Base-by-base conservation (phyloP, 164 flowering plant genomes). In the Kingdonia uniflora region DNA sequence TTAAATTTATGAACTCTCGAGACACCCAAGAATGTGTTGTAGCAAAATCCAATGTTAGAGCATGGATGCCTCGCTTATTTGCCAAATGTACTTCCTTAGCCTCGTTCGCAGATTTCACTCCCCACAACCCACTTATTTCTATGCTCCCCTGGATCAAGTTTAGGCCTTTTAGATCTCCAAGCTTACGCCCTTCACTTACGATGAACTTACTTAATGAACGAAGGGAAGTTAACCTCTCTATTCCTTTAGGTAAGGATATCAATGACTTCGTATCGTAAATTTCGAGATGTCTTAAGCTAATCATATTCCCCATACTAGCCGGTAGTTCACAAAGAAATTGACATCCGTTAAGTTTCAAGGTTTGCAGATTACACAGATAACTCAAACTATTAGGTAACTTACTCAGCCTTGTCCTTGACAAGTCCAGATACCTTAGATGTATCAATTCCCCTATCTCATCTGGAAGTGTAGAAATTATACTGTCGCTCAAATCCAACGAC, bases 291-390 rank as follows among this genome's bases (percentile, higher is more conserved):
- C 47, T 0, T 15, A 53, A 41, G 16, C 15, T 23, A 19, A 23
- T 53, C 56, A 53, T 39, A 6, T 16, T n/a, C 1, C 7, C 5
- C 44, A 53, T 22, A 23, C 21, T 24, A 3, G 8, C 25, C 2
- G 56, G 56, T 6, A 53, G 22, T 7, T 53, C 11, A 0, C 33
- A 2, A 41, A 53, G 56, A 11, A 1, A 1, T 0, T 0, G 0
- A 40, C 56, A 53, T 1, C 33, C 19, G 10, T 22, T 22, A 1
- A 53, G 46, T 13, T 40, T 53, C 46, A 53, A 21, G 22, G 56
- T 53, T 7, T 53, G 56, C 8, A 52, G 19, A 21, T 52, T 52
- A 7, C 14, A 14, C 11, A 52, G 29, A 14, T 24, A 10, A 20
- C 2, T 8, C 35, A 29, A 29, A 29, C 6, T 29, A 29, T 29